These are phyloP conservation scores for Borovskyia barvae DNA, from an alignment of 208 protist species.

Conservation along the genomic window DNA sequence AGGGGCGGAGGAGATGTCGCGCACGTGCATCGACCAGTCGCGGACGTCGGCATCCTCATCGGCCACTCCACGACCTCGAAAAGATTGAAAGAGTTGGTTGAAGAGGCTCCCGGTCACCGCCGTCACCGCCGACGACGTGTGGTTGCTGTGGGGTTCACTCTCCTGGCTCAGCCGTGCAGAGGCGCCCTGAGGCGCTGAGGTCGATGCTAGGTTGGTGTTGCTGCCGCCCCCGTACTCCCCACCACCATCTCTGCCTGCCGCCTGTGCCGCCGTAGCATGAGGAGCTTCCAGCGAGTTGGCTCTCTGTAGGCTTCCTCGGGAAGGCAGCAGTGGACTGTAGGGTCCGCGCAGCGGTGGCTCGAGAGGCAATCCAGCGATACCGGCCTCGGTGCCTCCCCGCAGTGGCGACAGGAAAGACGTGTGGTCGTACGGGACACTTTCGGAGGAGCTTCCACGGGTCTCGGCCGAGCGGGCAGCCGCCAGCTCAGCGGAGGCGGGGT, in stretches of 20 bases:
- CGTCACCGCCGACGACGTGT: background rate
- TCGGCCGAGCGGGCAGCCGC: background rate
- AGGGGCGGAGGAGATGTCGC: conserved; percentile 27
- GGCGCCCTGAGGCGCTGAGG: too few species aligned
- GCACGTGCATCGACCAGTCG: background rate
- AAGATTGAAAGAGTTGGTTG: conserved; percentile 9
- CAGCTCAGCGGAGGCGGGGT: conserved; percentile 22
- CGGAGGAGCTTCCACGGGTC: background rate
- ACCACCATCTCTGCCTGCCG: too few species aligned
- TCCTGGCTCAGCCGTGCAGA: too few species aligned
- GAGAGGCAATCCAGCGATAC: too few species aligned
- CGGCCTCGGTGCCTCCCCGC: too few species aligned
- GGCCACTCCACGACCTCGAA: background rate
- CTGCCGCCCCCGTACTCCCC: too few species aligned
- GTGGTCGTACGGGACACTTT: background rate
- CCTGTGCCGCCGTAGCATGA: background rate
- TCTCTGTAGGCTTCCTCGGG: too few species aligned
- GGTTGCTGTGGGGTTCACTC: too few species aligned
- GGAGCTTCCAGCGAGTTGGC: background rate
- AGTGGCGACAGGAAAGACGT: too few species aligned
- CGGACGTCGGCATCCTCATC: background rate
- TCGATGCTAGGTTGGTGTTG: background rate
- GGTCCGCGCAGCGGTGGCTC: too few species aligned
- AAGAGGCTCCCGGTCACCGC: conserved; percentile 7
- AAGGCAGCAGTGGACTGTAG: too few species aligned